Evolutionary conservation across 495 filamentous ascomycete genomes (phyloP).

Genomic region (Penicillium paxilli): DNA sequence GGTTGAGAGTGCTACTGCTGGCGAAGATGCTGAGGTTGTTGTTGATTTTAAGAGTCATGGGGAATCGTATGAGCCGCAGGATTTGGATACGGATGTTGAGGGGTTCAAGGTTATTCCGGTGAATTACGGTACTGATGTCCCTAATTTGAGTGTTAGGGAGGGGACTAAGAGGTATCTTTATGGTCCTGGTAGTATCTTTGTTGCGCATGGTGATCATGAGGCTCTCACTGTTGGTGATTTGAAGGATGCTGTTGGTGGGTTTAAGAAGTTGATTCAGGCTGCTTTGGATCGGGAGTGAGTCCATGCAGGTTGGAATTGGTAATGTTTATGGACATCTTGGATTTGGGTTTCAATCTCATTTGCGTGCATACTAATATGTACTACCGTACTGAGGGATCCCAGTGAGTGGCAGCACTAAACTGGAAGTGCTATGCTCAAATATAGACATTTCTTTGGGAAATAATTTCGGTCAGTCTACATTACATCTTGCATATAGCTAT

Average conservation of each 20-base stretch:
- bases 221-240: slow-evolving; percentile 68
- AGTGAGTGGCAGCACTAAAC: no score
- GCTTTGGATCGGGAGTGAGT: slow-evolving; percentile 41
- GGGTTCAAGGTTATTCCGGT: slow-evolving; percentile 79
- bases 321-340: not conserved
- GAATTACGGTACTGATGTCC: slow-evolving; percentile 93
- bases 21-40: slow-evolving; percentile 58
- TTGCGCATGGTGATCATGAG: slow-evolving; percentile 87
- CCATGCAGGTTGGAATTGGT: not conserved
- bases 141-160: slow-evolving; percentile 57
- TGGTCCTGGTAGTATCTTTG: slow-evolving; percentile 84
- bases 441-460: no score
- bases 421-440: no score
- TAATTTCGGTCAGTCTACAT: not conserved
- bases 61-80: slow-evolving; percentile 69
- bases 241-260: slow-evolving; percentile 67
- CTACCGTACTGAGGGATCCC: no score
- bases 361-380: no score
- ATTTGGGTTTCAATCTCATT: no score
- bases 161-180: slow-evolving; percentile 80
- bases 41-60: slow-evolving; percentile 49
- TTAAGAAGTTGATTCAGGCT: slow-evolving; percentile 68
- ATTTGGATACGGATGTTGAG: slow-evolving; percentile 76
- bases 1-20: slow-evolving; percentile 58
- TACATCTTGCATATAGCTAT: not conserved